A percentile compares a stretch with the other conserved stretches of the same genome.
Evolutionary conservation across 352 stramenopile genomes (phyloP).

Genomic region (Globisporangium cystogenes): DNA sequence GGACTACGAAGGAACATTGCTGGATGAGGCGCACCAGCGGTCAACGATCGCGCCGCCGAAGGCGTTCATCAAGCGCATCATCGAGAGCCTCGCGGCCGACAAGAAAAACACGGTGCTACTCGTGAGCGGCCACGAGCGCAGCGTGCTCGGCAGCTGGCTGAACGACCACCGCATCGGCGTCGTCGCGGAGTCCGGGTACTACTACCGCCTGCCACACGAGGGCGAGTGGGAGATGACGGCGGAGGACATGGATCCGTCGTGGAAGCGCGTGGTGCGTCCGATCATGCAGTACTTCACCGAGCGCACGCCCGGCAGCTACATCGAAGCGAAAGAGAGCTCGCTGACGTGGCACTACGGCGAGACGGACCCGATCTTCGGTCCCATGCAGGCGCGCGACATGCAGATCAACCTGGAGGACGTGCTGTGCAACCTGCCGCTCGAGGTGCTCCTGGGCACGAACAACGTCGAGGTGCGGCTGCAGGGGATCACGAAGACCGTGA

Average conservation of each 20-base stretch:
- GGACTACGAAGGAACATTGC: constrained; percentile 84
- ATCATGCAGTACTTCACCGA: constrained; percentile 75
- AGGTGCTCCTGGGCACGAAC: constrained; percentile 82
- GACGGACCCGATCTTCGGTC: constrained; percentile 76
- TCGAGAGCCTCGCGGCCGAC: constrained; percentile 27
- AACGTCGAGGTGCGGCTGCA: constrained; percentile 77
- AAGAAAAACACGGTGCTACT: constrained; percentile 73
- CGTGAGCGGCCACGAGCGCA: constrained; percentile 65
- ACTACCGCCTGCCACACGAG: constrained; percentile 34
- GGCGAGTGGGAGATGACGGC: constrained; percentile 68
- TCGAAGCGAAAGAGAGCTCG: constrained; percentile 80
- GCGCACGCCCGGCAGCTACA: constrained; percentile 68
- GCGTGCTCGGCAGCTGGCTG: constrained; percentile 86
- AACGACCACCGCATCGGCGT: constrained; percentile 65
- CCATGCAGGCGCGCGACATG: constrained; percentile 45
- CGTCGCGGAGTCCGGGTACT: constrained; percentile 68
- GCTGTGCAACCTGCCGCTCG: constrained; percentile 73
- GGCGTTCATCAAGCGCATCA: constrained; percentile 36
- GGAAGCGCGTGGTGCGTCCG: constrained; percentile 71
- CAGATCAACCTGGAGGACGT: constrained; percentile 86
- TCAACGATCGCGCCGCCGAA: constrained; percentile 44
- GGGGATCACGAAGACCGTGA: constrained; percentile 66
- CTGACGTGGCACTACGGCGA: constrained; percentile 88
- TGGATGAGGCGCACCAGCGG: constrained; percentile 8
- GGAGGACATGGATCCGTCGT: constrained; percentile 47